Evolutionary conservation across 768 basidiomycete species (phyloP), one percentile per base, ranked within the genome.

Genomic region (Kwoniella mangroviensis): DNA sequence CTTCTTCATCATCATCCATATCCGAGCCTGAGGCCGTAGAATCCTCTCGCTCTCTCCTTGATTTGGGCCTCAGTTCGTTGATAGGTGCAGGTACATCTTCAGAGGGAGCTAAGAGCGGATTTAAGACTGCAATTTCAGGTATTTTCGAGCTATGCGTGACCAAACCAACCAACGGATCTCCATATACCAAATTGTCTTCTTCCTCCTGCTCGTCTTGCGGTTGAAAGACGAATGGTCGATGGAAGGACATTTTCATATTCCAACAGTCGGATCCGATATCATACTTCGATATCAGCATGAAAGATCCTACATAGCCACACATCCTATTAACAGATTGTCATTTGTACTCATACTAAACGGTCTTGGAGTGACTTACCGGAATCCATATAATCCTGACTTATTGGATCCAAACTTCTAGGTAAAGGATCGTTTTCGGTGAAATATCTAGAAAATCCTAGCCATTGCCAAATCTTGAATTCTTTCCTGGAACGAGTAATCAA

Each of bases 391-490:
- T 71, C 71, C 3, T 24, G 45, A 42, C 45, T 51, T 24, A 13
- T 26, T 24, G 64, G 61, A 21, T 71, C 63, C 22, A 54, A 21
- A 10, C 1, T 49, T 5, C 40, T 34, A 4, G 70, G 60, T 7
- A 15, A 42, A 19, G n/a, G 17, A 1, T 21, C 2, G 10, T 68
- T 59, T 0, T 51, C 52, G 3, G 40, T 24, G 59, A 74, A 73
- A 55, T 57, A 74, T 34, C 71, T 52, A 2, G 53, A 40, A 19
- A 62, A 72, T 17, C 63, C 71, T 4, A 72, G 62, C 75, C 75
- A 77, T 42, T 74, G 67, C 75, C 75, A 77, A 10, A 54, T 61
- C 17, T 57, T 51, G 5, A 74, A 52, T 24, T 67, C n/a, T 13
- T 56, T 3, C 15, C 34, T 1, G 10, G 58, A 49, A n/a, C 71